phyloP scores from a whole-genome alignment of 2,329 filamentous ascomycete species.

The Talaromyces sp. region DNA sequence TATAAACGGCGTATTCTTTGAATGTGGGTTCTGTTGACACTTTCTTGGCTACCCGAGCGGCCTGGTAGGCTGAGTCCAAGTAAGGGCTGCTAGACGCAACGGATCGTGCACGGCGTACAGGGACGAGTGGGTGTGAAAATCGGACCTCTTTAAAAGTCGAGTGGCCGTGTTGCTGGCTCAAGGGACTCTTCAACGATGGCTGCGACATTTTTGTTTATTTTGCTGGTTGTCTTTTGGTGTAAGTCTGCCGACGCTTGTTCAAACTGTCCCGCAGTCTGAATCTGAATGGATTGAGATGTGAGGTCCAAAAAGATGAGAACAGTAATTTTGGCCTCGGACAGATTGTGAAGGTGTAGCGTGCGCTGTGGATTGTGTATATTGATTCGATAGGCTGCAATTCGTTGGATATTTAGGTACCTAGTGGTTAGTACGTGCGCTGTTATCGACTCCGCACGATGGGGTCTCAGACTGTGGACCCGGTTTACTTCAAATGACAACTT shows the following conservation, averaged over 20 bases:
- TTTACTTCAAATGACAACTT: not conserved
- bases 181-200: slow-evolving; percentile 1
- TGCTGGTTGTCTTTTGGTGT: not conserved
- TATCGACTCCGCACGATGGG: slow-evolving; percentile 1
- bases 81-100: slow-evolving; percentile 34
- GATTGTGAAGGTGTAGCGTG: not conserved
- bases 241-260: not conserved
- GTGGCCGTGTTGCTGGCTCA: not conserved
- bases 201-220: slow-evolving; percentile 1
- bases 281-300: not conserved
- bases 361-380: not conserved
- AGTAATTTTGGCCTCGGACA: not conserved
- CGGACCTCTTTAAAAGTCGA: slow-evolving; percentile 37
- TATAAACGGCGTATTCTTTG: slow-evolving; percentile 31
- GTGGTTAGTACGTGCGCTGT: slow-evolving; percentile 4
- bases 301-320: not conserved
- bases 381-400: not conserved
- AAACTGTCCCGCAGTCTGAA: slow-evolving; percentile 5
- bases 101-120: slow-evolving; percentile 35
- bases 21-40: slow-evolving; percentile 1
- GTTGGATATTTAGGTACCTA: not conserved
- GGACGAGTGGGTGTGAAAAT: slow-evolving; percentile 36
- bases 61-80: slow-evolving; percentile 22
- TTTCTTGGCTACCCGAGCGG: slow-evolving; percentile 19
- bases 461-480: not conserved